Evolutionary conservation across 345 rosid genomes (phyloP), one percentile per base, ranked within the genome.

Genomic region (Moricandia arvensis): DNA sequence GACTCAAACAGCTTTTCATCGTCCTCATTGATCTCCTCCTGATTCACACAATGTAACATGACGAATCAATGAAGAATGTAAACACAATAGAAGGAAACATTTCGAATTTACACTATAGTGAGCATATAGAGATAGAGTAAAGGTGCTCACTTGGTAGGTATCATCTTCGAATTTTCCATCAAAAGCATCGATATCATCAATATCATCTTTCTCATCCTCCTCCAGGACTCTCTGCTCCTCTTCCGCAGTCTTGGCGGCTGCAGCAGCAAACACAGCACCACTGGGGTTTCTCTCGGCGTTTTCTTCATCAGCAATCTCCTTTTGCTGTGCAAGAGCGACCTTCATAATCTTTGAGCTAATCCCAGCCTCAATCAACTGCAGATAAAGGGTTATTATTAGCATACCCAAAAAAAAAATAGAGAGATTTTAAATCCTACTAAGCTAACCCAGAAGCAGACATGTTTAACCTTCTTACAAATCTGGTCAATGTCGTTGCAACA

Each of bases 1-100:
- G 94, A 86, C 77, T 90, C 98, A 62, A 93, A 84, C 77, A 93
- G 65, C 83, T 83, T 86, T 88, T 90, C 97, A 37, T 95, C 96
- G 8, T 87, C 87, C 81, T 90, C 96, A 72, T 87, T 83, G 38
- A 93, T 88, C 62, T 88, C 91, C 75, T 87, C 93, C 93, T 94
- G 82, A 17, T 5, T 47, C 33, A 65, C 10, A 45, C 13, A 53
- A 53, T 8, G 13, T 60, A 29, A 12, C 7, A 33, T 21, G 15
- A 2, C 35, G 43, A 49, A 63, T 27, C 33, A 18, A 47, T 8
- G 26, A 38, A 45, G 16, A 2, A 45, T 45, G 16, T 43, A 43
- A 43, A 43, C 51, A 12, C 7, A 43, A 43, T n/a, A n/a, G n/a
- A 38, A 38, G 37, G 37, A 5, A 33, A 33, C 8, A 33, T 33